Conservation (phyloP, 768 basidiomycete species). For the Antrodiella citrinella region DNA sequence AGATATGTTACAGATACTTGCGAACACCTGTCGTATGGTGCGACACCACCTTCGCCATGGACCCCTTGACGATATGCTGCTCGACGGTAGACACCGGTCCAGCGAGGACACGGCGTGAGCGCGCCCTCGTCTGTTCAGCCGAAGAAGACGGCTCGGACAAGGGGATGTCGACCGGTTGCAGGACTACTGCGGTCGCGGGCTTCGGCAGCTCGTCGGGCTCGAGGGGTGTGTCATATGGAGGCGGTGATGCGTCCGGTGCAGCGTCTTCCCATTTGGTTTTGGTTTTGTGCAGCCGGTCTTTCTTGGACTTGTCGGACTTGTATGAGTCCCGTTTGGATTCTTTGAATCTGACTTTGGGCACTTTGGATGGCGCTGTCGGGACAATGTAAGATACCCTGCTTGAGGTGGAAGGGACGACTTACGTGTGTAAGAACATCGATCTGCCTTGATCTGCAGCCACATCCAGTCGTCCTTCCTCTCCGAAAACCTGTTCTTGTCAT, state of each 20-base stretch:
- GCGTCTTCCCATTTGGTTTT: too few species aligned
- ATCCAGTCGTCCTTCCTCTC: conserved; percentile 60
- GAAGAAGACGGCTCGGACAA: conserved; percentile 27
- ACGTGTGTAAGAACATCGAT: conserved; percentile 52
- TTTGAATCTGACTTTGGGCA: too few species aligned
- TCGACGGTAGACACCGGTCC: conserved; percentile 32
- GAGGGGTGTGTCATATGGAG: not conserved
- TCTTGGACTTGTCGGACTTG: too few species aligned
- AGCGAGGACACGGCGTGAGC: conserved; percentile 32
- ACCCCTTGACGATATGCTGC: conserved; percentile 43
- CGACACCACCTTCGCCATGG: conserved; percentile 43
- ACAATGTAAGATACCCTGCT: too few species aligned
- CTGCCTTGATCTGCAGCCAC: conserved; percentile 34
- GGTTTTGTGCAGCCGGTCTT: too few species aligned
- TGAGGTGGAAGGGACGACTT: not conserved
- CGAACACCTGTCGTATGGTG: conserved; percentile 5
- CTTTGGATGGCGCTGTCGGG: too few species aligned
- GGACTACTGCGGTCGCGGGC: conserved; percentile 16
- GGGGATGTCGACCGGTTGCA: not conserved
- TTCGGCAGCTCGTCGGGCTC: not conserved
- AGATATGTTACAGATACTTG: not conserved
- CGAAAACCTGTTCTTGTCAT: conserved; percentile 39
- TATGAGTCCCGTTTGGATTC: too few species aligned
- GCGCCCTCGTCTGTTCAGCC: conserved; percentile 29
- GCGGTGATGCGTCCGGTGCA: too few species aligned